Evolutionary conservation across 202 grass and related monocot species (phyloP), one percentile per base, ranked within the genome.

Genomic region (Panicum hallii): DNA sequence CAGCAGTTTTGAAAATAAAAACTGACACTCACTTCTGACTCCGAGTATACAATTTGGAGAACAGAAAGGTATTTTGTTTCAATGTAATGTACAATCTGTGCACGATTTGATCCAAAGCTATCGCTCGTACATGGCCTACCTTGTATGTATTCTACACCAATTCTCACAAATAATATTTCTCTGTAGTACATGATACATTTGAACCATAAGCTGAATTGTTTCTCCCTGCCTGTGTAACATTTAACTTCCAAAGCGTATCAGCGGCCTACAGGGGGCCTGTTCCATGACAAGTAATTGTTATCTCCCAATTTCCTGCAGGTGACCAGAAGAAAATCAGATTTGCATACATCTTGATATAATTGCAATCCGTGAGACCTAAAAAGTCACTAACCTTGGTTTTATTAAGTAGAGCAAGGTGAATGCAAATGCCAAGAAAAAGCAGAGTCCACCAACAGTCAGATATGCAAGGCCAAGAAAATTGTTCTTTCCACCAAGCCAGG

Each of bases 401-500:
- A 95, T 85, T 82, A 98, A 89, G 86, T 98, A 98, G n/a, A 98
- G 46, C 73, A 95, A 66, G 67, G 91, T 90, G 87, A 98, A 98
- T 54, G 90, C 70, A 50, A 87, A 82, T 49, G 93, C 95, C 74
- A 98, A 82, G 83, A 98, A 93, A 69, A 95, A 95, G 83, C 91
- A 94, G 41, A 95, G 70, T 46, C 89, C 95, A 86, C 95, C 95
- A 62, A 95, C 86, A 75, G 91, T 90, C 47, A 98, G 89, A 75
- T 98, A 98, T 58, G 95, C 93, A 74, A 98, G 67, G 20, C 95
- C 95, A 64, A 98, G 90, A 78, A 98, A 98, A 87, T 98, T 89
- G 68, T 98, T 98, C 74, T 98, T 98, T 79, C 95, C 95, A 64
- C 95, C 95, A 72, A 98, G 89, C 95, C 95, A 98, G 54, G 87